Conservation (phyloP, 2,329 filamentous ascomycete genomes). For the Penicillium verrucosum region DNA sequence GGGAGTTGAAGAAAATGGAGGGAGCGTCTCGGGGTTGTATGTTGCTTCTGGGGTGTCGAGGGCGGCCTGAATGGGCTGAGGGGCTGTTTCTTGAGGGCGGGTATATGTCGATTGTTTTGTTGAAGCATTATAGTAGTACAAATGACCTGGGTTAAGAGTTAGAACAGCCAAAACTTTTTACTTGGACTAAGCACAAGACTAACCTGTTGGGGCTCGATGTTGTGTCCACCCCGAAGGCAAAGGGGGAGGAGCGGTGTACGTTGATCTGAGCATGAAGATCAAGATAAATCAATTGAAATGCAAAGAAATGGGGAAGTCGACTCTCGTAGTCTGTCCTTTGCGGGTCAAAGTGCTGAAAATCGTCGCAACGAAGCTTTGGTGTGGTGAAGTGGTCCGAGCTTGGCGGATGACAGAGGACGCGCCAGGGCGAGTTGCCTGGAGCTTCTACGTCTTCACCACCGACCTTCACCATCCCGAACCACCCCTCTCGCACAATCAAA, state of each 20-base stretch:
- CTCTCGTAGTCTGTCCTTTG: background rate
- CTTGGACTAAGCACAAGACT: constrained; percentile 18
- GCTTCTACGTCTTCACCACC: constrained; percentile 30
- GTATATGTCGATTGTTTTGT: constrained; percentile 87
- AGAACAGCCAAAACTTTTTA: constrained; percentile 15
- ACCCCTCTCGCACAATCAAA: constrained; percentile 18
- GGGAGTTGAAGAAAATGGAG: constrained; percentile 38
- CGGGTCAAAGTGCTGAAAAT: constrained; percentile 10
- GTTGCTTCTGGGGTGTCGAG: constrained; percentile 42
- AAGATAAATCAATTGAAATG: background rate
- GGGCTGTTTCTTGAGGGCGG: constrained; percentile 55
- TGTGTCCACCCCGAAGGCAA: constrained; percentile 86
- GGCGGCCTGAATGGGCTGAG: constrained; percentile 34
- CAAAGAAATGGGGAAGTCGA: background rate
- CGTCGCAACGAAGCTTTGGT: constrained; percentile 24
- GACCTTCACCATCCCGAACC: constrained; percentile 21
- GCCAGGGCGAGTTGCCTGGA: constrained; percentile 41
- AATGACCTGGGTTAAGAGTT: constrained; percentile 58
- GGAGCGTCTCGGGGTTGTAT: constrained; percentile 34
- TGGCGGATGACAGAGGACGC: constrained; percentile 38
- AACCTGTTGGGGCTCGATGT: constrained; percentile 78
- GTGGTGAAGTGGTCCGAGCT: constrained; percentile 39
- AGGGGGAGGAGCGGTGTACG: constrained; percentile 65
- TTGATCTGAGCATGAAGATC: constrained; percentile 68
- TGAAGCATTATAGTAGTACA: constrained; percentile 79